Evolutionary conservation across 345 rosid genomes (phyloP).

Genomic region (Rhodamnia rubescens): DNA sequence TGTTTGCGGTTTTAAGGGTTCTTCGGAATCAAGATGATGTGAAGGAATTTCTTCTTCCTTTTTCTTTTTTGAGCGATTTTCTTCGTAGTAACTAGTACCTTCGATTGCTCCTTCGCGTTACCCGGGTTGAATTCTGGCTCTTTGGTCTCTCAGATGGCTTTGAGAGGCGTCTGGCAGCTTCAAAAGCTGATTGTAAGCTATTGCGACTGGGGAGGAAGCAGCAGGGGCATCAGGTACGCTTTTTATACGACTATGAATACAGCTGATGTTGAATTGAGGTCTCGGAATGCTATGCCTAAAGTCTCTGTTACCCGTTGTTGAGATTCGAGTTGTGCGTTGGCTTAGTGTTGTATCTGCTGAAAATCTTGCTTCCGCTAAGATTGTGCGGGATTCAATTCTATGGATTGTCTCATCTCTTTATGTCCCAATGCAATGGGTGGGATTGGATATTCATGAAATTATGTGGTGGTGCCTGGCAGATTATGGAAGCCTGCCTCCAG

Average conservation of each 20-base stretch:
- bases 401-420: not conserved
- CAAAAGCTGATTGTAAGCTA: slow-evolving; percentile 72
- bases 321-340: not conserved
- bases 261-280: not conserved
- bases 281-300: not conserved
- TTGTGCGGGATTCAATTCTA: not conserved
- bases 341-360: not conserved
- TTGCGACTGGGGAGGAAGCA: slow-evolving; percentile 92
- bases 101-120: not conserved
- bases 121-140: not conserved
- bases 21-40: not conserved
- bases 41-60: not conserved
- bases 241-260: not conserved
- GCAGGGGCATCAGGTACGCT: slow-evolving; percentile 69
- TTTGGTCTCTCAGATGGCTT: slow-evolving; percentile 37
- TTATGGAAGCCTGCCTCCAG: not conserved
- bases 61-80: not conserved
- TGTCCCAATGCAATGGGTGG: not conserved
- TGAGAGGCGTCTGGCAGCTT: slow-evolving; percentile 87
- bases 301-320: not conserved
- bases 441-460: not conserved
- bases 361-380: not conserved
- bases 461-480: not conserved
- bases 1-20: not conserved
- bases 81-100: not conserved